Percentiles rank a stretch among this genome's conserved stretches.
These are phyloP conservation scores for Entomortierella parvispora DNA, from an alignment of 192 early-diverging fungal genomes.

Conservation along the genomic window DNA sequence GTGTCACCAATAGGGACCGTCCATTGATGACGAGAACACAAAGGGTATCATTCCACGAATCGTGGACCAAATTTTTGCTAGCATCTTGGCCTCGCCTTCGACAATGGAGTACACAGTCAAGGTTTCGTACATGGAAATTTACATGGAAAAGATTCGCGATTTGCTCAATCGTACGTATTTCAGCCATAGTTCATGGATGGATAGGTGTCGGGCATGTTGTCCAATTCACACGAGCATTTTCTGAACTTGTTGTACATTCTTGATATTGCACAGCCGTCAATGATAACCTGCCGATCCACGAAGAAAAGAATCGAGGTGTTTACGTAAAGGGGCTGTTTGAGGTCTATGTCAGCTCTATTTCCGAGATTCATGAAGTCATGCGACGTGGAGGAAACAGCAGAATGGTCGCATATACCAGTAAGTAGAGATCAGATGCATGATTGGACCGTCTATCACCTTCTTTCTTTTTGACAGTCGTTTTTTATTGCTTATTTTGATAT, in stretches of 20 bases:
- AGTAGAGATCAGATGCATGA: slow-evolving; percentile 24
- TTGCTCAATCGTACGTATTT: slow-evolving; percentile 81
- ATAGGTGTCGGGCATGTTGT: background rate
- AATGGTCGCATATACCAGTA: slow-evolving; percentile 91
- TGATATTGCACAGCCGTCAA: slow-evolving; percentile 65
- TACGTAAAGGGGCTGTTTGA: slow-evolving; percentile 98
- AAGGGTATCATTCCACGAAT: slow-evolving; percentile 98
- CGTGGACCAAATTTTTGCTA: slow-evolving; percentile 93
- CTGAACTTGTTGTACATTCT: slow-evolving; percentile 1
- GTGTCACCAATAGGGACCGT: slow-evolving; percentile 74
- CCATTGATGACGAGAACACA: slow-evolving; percentile 90
- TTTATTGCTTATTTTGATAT: slow-evolving; percentile 11
- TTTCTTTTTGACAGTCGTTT: no score
- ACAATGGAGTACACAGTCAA: slow-evolving; percentile 98
- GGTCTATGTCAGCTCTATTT: slow-evolving; percentile 94
- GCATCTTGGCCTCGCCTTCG: slow-evolving; percentile 90
- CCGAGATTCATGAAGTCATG: slow-evolving; percentile 99
- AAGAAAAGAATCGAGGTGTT: slow-evolving; percentile 96
- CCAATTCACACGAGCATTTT: background rate
- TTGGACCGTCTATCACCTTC: background rate
- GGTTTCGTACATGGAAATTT: slow-evolving; percentile 99
- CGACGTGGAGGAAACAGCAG: slow-evolving; percentile 88
- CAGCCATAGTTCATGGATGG: background rate
- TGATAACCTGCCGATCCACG: slow-evolving; percentile 95
- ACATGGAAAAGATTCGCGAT: slow-evolving; percentile 99